Evolutionary conservation across 345 rosid species (phyloP), one percentile per base, ranked within the genome.

Genomic region (Ceriops zippeliana): DNA sequence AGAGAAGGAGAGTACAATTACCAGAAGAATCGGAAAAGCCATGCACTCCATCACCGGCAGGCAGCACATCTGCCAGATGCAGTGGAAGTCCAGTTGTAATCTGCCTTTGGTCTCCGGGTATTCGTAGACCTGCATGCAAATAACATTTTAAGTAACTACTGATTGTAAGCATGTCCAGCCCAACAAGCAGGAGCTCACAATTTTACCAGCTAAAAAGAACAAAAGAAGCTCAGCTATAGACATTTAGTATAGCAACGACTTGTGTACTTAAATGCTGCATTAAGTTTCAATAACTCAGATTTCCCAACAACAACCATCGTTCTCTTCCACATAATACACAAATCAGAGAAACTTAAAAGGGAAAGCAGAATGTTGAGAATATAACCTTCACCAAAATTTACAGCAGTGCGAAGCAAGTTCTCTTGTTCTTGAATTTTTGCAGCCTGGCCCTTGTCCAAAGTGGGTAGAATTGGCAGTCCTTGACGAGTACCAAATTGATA

Each of bases 361-460:
- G 49, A 13, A 42, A 2, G 17, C 49, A 13, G 19, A 42, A 42
- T 13, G 19, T 42, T 37, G 42, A 53, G 65, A 64, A 56, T 10
- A 67, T 69, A 73, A 93, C 96, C 97, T 73, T 86, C 87, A 21
- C 96, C 96, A 4, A 42, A 75, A 77, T 95, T 89, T 20, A 91
- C 96, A 76, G 97, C 91, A 63, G 87, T 83, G 28, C 93, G 87
- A 31, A 93, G 85, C 78, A 81, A 69, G 62, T 67, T 89, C 77
- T 93, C 98, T 73, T 89, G 96, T 67, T 88, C 99, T 73, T 81
- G 93, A 83, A 89, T 85, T 80, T 95, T 91, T 49, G 88, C 87
- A 81, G 88, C 97, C 85, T 88, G 92, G 68, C 76, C 84, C 83
- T 88, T 90, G 71, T 95, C 99, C 73, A 87, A 65, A 62, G 97